Percentiles rank a stretch among this genome's conserved stretches.
These are phyloP conservation scores for Candida golubevii DNA, from an alignment of 805 yeast species.

Conservation along the genomic window DNA sequence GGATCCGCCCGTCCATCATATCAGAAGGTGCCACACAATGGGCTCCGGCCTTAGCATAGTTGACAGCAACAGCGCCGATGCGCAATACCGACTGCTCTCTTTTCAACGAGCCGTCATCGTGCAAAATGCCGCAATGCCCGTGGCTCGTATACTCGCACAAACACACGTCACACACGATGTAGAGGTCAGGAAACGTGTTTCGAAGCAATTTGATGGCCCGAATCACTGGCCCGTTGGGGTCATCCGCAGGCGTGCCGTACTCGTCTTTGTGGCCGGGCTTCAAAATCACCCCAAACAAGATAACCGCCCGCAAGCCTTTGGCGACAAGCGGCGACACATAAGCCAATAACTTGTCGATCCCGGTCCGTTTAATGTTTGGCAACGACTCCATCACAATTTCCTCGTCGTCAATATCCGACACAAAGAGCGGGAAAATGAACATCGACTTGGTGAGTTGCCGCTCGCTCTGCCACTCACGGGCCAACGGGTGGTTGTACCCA, in stretches of 20 bases:
- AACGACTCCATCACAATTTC: conserved; percentile 68
- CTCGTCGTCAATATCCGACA: conserved; percentile 77
- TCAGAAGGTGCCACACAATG: conserved; percentile 95
- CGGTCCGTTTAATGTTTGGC: conserved; percentile 86
- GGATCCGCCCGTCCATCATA: conserved; percentile 94
- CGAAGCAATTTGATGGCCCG: conserved; percentile 64
- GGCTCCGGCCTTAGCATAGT: conserved; percentile 94
- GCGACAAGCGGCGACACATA: conserved; percentile 64
- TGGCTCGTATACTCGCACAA: conserved; percentile 94
- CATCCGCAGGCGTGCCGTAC: conserved; percentile 87
- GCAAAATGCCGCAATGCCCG: conserved; percentile 94
- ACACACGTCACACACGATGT: conserved; percentile 91
- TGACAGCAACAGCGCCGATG: conserved; percentile 90
- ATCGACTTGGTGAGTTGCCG: conserved; percentile 78
- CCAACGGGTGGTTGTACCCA: conserved; percentile 87
- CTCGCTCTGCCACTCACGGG: conserved; percentile 89
- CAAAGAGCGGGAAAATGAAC: conserved; percentile 90
- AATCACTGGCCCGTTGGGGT: conserved; percentile 94
- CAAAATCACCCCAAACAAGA: conserved; percentile 88
- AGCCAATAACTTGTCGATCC: conserved; percentile 71
- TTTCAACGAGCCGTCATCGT: conserved; percentile 82
- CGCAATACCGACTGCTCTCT: conserved; percentile 72
- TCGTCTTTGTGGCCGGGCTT: conserved; percentile 73
- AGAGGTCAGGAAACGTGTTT: conserved; percentile 70
- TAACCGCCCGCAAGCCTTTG: conserved; percentile 82